Base-by-base conservation (phyloP, 306 rosid species). In the Biancaea sappan region DNA sequence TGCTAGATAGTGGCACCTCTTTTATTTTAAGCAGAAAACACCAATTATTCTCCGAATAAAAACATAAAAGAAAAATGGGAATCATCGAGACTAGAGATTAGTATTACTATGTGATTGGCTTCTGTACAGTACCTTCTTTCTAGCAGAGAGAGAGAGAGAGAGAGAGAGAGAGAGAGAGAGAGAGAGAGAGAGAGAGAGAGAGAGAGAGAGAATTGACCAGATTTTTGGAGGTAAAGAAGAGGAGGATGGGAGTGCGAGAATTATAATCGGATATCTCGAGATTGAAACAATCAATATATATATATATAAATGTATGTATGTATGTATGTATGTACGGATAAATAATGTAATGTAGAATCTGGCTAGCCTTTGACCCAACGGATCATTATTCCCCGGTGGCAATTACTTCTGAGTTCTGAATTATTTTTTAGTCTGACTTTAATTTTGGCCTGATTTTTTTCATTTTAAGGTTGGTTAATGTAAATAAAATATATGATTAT, bases 61-160 rank as follows among this genome's bases (percentile, higher is more conserved):
- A 83, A 79, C 50, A 84, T 68, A 70, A 71, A 61, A 51, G 51
- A 68, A 54, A 44, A 74, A 54, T 72, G 67, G 84, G 81, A 80
- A 82, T 37, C 84, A 82, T 81, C 41, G 91, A 81, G 83, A 78
- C 34, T 13, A 77, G 86, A 80, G 88, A 81, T 56, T 71, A 62
- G 80, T n/a, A n/a, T 61, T 73, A 62, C 73, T 71, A 63, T 60
- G 81, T 75, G 78, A 80, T 69, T 79, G 82, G 75, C 70, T 53
- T 58, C 32, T 72, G 73, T 52, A 65, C 38, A 4, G 5, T 60
- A 54, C 53, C 66, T 64, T 77, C 51, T 69, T 78, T 76, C 19
- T 63, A 66, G 79, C 77, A 76, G 72, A 77, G 38, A 77, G 24
- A 57, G 74, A 69, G 25, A 51, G 77, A 53, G 85, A 73, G 64